Percentiles rank a stretch among this genome's conserved stretches.
Evolutionary conservation across 192 early-diverging fungal genomes (phyloP).

Genomic region (Entophlyctis luteolus): DNA sequence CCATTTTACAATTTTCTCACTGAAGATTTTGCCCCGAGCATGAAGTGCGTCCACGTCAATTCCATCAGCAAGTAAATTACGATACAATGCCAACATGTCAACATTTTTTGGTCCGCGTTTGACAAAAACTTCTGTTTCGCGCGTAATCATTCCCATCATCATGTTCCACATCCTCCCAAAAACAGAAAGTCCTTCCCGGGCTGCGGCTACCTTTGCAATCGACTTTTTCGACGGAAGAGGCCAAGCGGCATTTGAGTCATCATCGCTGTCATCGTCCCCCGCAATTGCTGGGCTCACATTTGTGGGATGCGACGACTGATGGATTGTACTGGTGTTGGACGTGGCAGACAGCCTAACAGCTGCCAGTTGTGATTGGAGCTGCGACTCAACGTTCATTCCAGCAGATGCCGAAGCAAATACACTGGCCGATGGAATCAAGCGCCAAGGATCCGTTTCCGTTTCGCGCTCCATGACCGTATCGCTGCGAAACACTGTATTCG

Average conservation of each 20-base stretch:
- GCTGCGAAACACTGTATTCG: no score
- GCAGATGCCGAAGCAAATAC: no score
- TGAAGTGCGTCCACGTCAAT: slow-evolving; percentile 1
- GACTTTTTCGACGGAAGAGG: slow-evolving; percentile 11
- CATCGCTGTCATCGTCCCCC: background rate
- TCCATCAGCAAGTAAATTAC: background rate
- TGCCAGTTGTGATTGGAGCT: no score
- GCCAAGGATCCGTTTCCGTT: no score
- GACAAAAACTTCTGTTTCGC: background rate
- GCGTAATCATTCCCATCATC: background rate
- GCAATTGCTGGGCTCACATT: background rate
- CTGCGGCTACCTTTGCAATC: background rate
- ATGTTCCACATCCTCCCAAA: slow-evolving; percentile 2
- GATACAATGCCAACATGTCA: background rate
- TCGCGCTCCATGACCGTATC: no score
- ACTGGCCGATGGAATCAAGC: no score
- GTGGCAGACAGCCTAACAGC: no score
- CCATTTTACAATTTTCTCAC: background rate
- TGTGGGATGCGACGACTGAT: no score
- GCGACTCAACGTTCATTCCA: no score
- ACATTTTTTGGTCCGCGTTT: background rate
- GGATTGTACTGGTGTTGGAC: no score
- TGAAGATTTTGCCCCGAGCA: background rate
- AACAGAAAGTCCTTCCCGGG: background rate
- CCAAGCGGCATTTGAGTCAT: background rate